Conservation (phyloP, 805 yeast genomes). For the Blastobotrys muscicola region DNA sequence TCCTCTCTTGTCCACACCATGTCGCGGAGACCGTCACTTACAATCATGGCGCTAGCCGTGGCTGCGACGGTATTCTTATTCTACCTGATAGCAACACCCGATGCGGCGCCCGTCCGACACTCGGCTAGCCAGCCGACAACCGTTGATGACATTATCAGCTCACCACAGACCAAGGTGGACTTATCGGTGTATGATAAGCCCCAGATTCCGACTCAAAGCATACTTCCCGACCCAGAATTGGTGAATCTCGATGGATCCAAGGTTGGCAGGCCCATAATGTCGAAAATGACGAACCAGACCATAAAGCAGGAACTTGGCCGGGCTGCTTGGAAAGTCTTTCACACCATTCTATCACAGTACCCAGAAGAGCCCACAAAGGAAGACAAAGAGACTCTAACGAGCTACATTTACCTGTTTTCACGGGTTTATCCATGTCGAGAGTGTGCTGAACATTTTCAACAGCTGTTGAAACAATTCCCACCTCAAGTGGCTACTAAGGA, state of each 20-base stretch:
- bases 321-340: slow-evolving; percentile 87
- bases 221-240: not conserved
- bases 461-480: slow-evolving; percentile 60
- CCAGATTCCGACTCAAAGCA: not conserved
- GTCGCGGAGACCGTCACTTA: slow-evolving; percentile 12
- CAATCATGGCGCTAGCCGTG: slow-evolving; percentile 9
- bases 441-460: slow-evolving; percentile 85
- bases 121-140: slow-evolving; percentile 2
- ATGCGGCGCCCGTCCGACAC: slow-evolving; percentile 1
- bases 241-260: slow-evolving; percentile 2
- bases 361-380: slow-evolving; percentile 68
- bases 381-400: slow-evolving; percentile 53
- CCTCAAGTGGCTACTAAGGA: slow-evolving; percentile 73
- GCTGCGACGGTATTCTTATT: slow-evolving; percentile 6
- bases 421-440: slow-evolving; percentile 89
- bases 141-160: slow-evolving; percentile 6
- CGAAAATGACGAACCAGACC: slow-evolving; percentile 83
- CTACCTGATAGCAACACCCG: slow-evolving; percentile 6
- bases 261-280: slow-evolving; percentile 61
- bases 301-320: slow-evolving; percentile 74
- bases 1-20: slow-evolving; percentile 1
- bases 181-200: not conserved
- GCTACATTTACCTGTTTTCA: slow-evolving; percentile 66
- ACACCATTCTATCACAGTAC: slow-evolving; percentile 84
- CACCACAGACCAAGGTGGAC: not conserved